A percentile compares a stretch with the other conserved stretches of the same genome.
Evolutionary conservation across 108 stramenopile genomes (phyloP).

Genomic region (Cyclotella distinguenda): DNA sequence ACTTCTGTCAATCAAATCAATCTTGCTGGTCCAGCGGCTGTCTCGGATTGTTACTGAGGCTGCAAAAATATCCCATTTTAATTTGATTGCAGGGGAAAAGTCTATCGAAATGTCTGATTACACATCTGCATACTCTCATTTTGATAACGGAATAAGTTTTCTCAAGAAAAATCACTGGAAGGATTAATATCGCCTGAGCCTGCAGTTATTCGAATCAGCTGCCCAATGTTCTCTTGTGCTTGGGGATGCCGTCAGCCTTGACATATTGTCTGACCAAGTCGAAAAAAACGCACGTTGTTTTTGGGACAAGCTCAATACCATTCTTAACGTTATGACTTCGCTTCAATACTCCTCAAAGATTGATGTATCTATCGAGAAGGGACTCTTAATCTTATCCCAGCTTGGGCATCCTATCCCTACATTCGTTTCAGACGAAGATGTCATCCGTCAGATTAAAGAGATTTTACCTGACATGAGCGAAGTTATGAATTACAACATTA

Average conservation of each 20-base stretch:
- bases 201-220: slow-evolving; percentile 20
- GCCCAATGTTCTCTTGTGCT: neutral
- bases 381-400: neutral
- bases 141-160: slow-evolving; percentile 18
- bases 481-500: too few species aligned
- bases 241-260: neutral
- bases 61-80: neutral
- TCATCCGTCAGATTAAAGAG: neutral
- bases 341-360: neutral
- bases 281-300: neutral
- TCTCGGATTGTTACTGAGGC: slow-evolving; percentile 6
- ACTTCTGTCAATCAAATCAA: slow-evolving; percentile 18
- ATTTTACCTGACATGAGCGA: too few species aligned
- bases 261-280: slow-evolving; percentile 1
- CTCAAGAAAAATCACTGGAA: slow-evolving; percentile 23
- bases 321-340: neutral
- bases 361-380: slow-evolving; percentile 5
- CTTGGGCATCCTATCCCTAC: slow-evolving; percentile 21
- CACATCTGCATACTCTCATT: neutral
- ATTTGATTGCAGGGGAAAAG: slow-evolving; percentile 19
- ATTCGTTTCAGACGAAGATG: neutral
- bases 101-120: slow-evolving; percentile 26
- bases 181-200: slow-evolving; percentile 17
- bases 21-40: neutral
- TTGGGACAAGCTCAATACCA: slow-evolving; percentile 6